These are phyloP conservation scores for Raffaelea deltoideospora DNA, from an alignment of 2,329 filamentous ascomycete genomes.

Conservation along the genomic window DNA sequence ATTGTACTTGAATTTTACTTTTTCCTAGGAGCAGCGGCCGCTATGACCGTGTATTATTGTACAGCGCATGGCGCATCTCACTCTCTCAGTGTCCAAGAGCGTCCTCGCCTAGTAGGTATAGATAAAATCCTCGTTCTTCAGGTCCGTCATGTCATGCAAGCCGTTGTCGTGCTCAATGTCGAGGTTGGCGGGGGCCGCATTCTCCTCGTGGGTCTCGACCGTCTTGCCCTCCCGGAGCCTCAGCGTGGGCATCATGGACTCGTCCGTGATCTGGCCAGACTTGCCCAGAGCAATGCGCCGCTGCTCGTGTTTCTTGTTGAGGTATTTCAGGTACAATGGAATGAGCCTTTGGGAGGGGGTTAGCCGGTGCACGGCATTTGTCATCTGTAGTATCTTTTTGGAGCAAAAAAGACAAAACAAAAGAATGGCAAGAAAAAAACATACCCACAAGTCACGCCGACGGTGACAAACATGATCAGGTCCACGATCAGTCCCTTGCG, in stretches of 20 bases:
- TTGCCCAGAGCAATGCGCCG: background rate
- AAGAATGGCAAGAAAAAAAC: background rate
- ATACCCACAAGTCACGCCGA: conserved; percentile 29
- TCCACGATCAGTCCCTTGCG: conserved; percentile 42
- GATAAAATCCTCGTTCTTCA: conserved; percentile 10
- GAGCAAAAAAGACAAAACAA: conserved; percentile 5
- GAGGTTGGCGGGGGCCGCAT: conserved; percentile 3
- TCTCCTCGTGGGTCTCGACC: conserved; percentile 1
- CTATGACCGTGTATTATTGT: no score
- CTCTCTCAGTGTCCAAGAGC: no score
- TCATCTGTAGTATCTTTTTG: no score
- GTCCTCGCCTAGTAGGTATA: background rate
- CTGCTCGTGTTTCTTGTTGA: background rate
- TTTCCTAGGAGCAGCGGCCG: no score
- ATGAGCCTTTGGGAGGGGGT: background rate
- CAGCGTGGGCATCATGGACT: background rate
- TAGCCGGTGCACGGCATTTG: no score
- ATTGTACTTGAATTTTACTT: no score
- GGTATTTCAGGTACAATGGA: background rate
- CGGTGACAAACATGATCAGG: conserved; percentile 42
- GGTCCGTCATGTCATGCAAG: conserved; percentile 7
- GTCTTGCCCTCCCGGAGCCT: conserved; percentile 4
- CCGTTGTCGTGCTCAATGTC: conserved; percentile 6
- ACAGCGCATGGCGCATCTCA: no score
- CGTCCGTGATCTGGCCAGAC: background rate